Conservation (phyloP, 1,284 basidiomycete genomes). For the Singerocomus inundabilis region DNA sequence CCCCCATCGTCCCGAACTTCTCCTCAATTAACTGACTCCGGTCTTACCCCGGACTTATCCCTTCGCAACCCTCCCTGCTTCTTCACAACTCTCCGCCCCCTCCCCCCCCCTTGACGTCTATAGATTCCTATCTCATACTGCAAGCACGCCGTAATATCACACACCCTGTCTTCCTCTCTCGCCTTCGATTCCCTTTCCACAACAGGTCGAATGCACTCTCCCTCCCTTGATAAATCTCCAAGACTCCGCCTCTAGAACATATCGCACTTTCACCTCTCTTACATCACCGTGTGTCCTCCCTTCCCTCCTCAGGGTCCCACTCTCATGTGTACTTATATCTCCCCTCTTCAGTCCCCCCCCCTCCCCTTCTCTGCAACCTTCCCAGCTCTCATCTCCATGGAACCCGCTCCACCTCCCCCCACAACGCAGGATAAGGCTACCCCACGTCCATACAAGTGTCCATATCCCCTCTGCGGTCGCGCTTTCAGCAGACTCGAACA, state of each 20-base stretch:
- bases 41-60: constrained; percentile 33
- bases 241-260: constrained; percentile 21
- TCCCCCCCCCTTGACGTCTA: constrained; percentile 20
- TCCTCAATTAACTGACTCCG: constrained; percentile 28
- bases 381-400: constrained; percentile 25
- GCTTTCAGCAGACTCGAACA: constrained; percentile 92
- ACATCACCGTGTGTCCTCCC: constrained; percentile 27
- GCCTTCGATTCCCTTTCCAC: constrained; percentile 27
- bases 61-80: constrained; percentile 10
- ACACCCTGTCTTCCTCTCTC: constrained; percentile 16
- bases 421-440: constrained; percentile 48
- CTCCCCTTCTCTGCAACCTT: constrained; percentile 21
- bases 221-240: constrained; percentile 24
- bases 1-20: constrained; percentile 14
- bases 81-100: constrained; percentile 15
- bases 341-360: constrained; percentile 18
- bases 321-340: constrained; percentile 32
- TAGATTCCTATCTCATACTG: constrained; percentile 30
- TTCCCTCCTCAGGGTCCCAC: constrained; percentile 10
- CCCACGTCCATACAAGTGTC: constrained; percentile 92
- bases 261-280: constrained; percentile 14
- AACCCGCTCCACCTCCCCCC: constrained; percentile 12
- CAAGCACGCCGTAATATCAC: constrained; percentile 30
- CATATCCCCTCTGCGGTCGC: constrained; percentile 86
- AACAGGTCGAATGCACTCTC: constrained; percentile 18